Percentiles rank a stretch among this genome's conserved stretches.
Conservation (phyloP, 345 rosid species). For the Citrus medica region DNA sequence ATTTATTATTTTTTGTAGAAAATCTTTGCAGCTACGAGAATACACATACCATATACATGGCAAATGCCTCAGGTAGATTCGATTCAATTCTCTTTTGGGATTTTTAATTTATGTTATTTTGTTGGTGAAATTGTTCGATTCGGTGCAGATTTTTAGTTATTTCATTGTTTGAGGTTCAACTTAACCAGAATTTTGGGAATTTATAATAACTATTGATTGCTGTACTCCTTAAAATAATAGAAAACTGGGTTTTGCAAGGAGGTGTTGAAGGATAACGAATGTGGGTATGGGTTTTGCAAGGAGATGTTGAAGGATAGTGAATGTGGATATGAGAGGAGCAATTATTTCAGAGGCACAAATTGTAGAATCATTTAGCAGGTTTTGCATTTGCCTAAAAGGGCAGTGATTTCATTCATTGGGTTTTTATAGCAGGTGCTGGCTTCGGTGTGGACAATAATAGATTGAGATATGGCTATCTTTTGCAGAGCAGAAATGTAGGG, state of each 20-base stretch:
- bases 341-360: neutral
- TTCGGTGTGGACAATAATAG: neutral
- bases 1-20: slow-evolving; percentile 23
- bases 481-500: neutral
- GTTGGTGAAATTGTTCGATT: neutral
- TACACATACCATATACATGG: slow-evolving; percentile 69
- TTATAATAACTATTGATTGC: no score
- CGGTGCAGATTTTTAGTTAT: neutral
- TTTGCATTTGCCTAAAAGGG: neutral
- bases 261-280: neutral
- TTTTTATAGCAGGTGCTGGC: neutral
- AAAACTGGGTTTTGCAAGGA: neutral
- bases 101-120: neutral
- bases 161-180: neutral
- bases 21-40: slow-evolving; percentile 71
- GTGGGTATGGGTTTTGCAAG: no score
- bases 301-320: neutral
- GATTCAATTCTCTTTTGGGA: neutral
- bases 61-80: slow-evolving; percentile 77
- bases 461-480: neutral
- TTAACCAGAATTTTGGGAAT: neutral
- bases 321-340: neutral
- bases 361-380: neutral
- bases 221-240: neutral
- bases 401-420: neutral